Percentiles rank a stretch among this genome's conserved stretches.
Conservation (phyloP, 2,329 filamentous ascomycete species). For the Penicillium sp. region DNA sequence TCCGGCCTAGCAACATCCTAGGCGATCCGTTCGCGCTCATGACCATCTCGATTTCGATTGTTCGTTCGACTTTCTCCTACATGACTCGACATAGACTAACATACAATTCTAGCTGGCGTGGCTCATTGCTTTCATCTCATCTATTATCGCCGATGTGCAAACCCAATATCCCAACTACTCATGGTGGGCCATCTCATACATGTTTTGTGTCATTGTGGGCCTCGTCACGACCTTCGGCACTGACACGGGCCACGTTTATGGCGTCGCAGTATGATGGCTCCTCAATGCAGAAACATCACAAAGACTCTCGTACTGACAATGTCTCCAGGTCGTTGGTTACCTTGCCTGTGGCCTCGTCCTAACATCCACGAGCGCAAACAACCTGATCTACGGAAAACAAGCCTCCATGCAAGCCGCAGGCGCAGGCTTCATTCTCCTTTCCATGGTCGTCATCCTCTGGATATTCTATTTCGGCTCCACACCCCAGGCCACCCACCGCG, state of each 20-base stretch:
- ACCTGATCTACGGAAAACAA: constrained; percentile 72
- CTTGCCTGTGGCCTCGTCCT: constrained; percentile 79
- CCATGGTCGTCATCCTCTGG: constrained; percentile 92
- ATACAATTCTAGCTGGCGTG: constrained; percentile 70
- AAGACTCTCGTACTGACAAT: constrained; percentile 24
- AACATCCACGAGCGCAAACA: constrained; percentile 81
- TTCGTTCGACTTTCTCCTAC: constrained; percentile 52
- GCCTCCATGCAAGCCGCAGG: constrained; percentile 76
- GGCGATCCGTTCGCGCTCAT: constrained; percentile 95
- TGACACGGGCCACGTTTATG: constrained; percentile 81
- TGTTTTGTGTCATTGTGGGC: constrained; percentile 76
- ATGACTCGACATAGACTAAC: constrained; percentile 16
- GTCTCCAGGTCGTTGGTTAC: constrained; percentile 72
- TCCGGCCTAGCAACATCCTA: constrained; percentile 83
- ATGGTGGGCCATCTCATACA: constrained; percentile 89
- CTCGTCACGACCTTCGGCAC: constrained; percentile 80
- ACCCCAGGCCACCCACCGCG: constrained; percentile 77
- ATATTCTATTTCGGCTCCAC: constrained; percentile 98
- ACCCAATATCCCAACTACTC: constrained; percentile 73
- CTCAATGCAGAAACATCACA: background rate
- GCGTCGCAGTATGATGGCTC: constrained; percentile 65
- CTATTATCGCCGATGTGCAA: constrained; percentile 65
- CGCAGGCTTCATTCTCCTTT: constrained; percentile 89
- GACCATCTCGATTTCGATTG: constrained; percentile 85
- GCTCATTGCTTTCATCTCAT: constrained; percentile 86